A percentile compares a stretch with the other conserved stretches of the same genome.
phyloP scores from a whole-genome alignment of 768 basidiomycete species.

The Trametes cingulata region DNA sequence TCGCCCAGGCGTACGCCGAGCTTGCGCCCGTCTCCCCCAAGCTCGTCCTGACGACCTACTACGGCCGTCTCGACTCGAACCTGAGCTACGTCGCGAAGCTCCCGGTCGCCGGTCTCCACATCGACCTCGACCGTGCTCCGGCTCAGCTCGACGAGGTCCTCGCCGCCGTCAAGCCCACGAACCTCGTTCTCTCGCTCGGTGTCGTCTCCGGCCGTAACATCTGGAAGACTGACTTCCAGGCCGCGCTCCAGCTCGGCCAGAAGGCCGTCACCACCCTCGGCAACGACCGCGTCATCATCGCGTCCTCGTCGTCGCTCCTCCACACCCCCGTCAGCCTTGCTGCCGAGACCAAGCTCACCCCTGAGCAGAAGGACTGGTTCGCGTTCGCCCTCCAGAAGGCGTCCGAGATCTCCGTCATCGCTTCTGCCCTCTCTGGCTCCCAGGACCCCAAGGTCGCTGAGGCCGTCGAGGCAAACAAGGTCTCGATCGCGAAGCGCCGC shows the following conservation, averaged over 20 bases:
- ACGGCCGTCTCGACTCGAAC: conserved; percentile 93
- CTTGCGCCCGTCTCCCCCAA: conserved; percentile 84
- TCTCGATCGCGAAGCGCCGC: conserved; percentile 90
- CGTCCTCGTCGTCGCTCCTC: conserved; percentile 96
- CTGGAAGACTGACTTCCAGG: conserved; percentile 95
- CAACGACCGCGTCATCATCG: conserved; percentile 84
- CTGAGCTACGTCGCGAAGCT: conserved; percentile 87
- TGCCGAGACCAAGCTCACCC: conserved; percentile 86
- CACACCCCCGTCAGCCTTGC: conserved; percentile 97
- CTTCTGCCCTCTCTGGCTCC: conserved; percentile 81
- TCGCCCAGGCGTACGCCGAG: conserved; percentile 74
- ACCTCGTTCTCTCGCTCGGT: conserved; percentile 86
- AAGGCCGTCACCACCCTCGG: conserved; percentile 85
- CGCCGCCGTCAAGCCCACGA: conserved; percentile 80
- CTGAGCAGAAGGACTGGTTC: conserved; percentile 95
- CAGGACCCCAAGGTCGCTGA: conserved; percentile 70
- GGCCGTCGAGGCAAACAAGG: conserved; percentile 86
- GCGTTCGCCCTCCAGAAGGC: conserved; percentile 98
- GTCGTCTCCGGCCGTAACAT: conserved; percentile 98
- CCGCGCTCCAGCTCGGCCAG: conserved; percentile 79
- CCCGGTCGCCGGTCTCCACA: conserved; percentile 90
- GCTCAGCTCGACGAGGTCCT: conserved; percentile 83
- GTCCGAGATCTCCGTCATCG: conserved; percentile 83
- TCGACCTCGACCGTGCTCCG: conserved; percentile 94
- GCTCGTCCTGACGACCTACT: conserved; percentile 95